These are phyloP conservation scores for Heterobasidion occidentale DNA, from an alignment of 1,284 basidiomycete genomes.

Conservation along the genomic window DNA sequence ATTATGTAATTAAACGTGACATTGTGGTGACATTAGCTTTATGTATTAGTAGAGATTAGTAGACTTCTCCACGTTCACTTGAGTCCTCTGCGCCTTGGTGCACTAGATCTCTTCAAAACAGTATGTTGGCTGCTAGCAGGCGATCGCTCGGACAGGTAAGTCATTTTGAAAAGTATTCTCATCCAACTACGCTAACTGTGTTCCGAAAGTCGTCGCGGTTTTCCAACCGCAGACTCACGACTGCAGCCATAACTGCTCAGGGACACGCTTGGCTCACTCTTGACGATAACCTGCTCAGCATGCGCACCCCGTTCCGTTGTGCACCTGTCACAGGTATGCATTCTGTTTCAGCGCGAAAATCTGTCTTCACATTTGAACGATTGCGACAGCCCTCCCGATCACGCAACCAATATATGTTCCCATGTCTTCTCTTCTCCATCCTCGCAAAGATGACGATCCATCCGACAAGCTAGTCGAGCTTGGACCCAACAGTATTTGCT, in stretches of 20 bases:
- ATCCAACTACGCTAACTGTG: not conserved
- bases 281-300: not conserved
- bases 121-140: slow-evolving; percentile 21
- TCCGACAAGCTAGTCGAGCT: slow-evolving; percentile 60
- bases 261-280: not conserved
- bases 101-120: not conserved
- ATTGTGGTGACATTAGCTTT: no score
- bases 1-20: no score
- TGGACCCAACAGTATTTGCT: slow-evolving; percentile 78
- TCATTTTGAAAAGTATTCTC: not conserved
- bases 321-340: not conserved
- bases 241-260: not conserved
- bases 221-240: not conserved
- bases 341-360: not conserved
- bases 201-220: not conserved
- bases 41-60: no score
- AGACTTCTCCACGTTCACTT: no score
- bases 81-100: no score
- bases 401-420: slow-evolving; percentile 47
- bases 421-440: slow-evolving; percentile 50
- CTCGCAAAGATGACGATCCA: slow-evolving; percentile 27
- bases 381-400: slow-evolving; percentile 29
- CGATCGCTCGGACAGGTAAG: slow-evolving; percentile 19
- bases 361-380: not conserved
- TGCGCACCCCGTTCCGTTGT: not conserved